These are phyloP conservation scores for Fusarium falciforme DNA, from an alignment of 2,329 filamentous ascomycete species.

Conservation along the genomic window DNA sequence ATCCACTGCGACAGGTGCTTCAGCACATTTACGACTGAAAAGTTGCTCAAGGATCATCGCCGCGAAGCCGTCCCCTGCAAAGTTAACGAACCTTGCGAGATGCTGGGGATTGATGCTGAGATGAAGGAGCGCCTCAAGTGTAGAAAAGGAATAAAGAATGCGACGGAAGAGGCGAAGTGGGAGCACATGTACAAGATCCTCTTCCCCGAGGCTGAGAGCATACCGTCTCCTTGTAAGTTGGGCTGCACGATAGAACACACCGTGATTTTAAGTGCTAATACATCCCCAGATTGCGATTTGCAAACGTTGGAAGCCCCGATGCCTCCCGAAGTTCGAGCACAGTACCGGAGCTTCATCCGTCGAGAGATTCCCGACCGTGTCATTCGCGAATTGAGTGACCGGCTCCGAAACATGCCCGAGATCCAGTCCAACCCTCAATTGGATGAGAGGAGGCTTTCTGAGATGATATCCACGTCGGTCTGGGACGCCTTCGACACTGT, in stretches of 20 bases:
- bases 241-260: rapidly evolving
- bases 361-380: conserved; percentile 13
- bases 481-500: conserved; percentile 26
- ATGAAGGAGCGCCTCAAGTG: conserved; percentile 5
- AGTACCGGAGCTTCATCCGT: conserved; percentile 14
- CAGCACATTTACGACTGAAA: background rate
- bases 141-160: conserved; percentile 14
- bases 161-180: conserved; percentile 15
- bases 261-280: background rate
- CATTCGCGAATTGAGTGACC: background rate
- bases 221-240: conserved; percentile 26
- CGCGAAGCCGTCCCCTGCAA: conserved; percentile 8
- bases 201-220: conserved; percentile 2
- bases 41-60: conserved; percentile 6
- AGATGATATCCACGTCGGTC: conserved; percentile 8
- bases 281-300: background rate
- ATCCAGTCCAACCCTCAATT: background rate
- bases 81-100: background rate
- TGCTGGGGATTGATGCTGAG: conserved; percentile 9
- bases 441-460: conserved; percentile 6
- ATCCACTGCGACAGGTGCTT: conserved; percentile 27
- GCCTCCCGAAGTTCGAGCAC: background rate
- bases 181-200: conserved; percentile 25
- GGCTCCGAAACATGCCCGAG: conserved; percentile 8
- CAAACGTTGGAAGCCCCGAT: background rate